Percentiles rank a stretch among this genome's conserved stretches.
Evolutionary conservation across 2,329 filamentous ascomycete species (phyloP).

Genomic region (Apiospora aurea): DNA sequence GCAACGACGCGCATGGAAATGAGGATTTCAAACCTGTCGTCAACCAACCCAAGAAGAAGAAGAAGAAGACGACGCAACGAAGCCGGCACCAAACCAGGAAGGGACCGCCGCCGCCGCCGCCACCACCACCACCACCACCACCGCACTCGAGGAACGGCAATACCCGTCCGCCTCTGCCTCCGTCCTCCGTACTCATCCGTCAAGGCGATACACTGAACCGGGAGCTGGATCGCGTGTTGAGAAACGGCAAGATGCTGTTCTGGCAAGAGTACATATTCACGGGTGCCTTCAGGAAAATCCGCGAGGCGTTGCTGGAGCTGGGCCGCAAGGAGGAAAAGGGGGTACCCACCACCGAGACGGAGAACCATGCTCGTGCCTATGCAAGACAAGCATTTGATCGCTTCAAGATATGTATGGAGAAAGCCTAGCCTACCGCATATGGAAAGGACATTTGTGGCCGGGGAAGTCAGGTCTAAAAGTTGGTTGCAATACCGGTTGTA

Average conservation of each 20-base stretch:
- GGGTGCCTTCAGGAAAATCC: conserved; percentile 8
- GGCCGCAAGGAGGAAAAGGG: neutral
- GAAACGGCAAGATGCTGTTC: neutral
- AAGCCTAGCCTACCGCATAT: neutral
- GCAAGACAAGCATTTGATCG: conserved; percentile 19
- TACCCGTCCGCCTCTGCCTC: neutral
- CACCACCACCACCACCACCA: conserved; percentile 2
- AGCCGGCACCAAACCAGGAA: neutral
- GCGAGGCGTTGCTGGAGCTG: neutral
- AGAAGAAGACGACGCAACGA: neutral
- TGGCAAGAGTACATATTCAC: conserved; percentile 9
- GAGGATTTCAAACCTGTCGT: neutral
- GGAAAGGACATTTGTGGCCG: neutral
- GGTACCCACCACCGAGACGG: neutral
- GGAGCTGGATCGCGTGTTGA: conserved; percentile 1
- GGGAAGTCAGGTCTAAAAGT: neutral
- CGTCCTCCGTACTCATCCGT: neutral
- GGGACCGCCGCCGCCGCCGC: neutral
- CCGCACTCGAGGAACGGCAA: neutral
- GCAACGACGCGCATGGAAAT: neutral
- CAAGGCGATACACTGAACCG: conserved; percentile 2
- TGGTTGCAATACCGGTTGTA: neutral
- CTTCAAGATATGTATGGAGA: conserved; percentile 14
- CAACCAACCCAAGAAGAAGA: neutral
- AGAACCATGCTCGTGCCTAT: neutral